Conservation (phyloP, 2,329 filamentous ascomycete species). For the Rhynchosporium secalis region DNA sequence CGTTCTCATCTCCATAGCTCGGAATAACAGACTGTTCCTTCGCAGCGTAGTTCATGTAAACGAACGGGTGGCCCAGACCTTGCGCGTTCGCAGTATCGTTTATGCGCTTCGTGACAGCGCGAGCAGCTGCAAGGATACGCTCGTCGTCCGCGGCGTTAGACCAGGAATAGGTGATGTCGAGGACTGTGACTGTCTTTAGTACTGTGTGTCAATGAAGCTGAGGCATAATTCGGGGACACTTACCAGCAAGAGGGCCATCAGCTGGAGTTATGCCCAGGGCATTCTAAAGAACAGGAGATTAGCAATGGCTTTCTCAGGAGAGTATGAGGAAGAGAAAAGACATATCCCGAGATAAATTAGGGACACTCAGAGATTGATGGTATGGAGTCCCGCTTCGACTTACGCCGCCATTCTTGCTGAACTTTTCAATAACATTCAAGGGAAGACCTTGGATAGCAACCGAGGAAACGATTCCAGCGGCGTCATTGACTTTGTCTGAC, state of each 20-base stretch:
- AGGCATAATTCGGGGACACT: not conserved
- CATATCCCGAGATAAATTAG: no score
- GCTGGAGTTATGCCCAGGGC: slow-evolving; percentile 27
- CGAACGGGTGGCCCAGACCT: slow-evolving; percentile 41
- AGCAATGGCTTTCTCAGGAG: no score
- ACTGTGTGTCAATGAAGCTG: not conserved
- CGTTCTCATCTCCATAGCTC: slow-evolving; percentile 43
- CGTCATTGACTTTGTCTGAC: slow-evolving; percentile 21
- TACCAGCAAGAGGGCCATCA: slow-evolving; percentile 24
- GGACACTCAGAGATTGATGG: no score
- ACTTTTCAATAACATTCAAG: slow-evolving; percentile 40
- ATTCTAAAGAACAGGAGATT: slow-evolving; percentile 12
- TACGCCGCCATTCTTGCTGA: slow-evolving; percentile 40
- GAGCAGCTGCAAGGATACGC: slow-evolving; percentile 35
- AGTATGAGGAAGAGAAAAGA: no score
- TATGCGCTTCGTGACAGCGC: slow-evolving; percentile 36
- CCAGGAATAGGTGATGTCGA: slow-evolving; percentile 35
- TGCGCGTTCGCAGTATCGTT: slow-evolving; percentile 38
- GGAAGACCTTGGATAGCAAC: slow-evolving; percentile 45
- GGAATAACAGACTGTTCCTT: slow-evolving; percentile 41
- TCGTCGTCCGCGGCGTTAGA: slow-evolving; percentile 40
- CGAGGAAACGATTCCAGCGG: slow-evolving; percentile 21
- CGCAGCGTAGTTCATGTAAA: slow-evolving; percentile 46
- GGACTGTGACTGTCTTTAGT: slow-evolving; percentile 8
- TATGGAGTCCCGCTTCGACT: no score